These are phyloP conservation scores for Penicillium desertorum DNA, from an alignment of 495 filamentous ascomycete genomes.

Conservation along the genomic window DNA sequence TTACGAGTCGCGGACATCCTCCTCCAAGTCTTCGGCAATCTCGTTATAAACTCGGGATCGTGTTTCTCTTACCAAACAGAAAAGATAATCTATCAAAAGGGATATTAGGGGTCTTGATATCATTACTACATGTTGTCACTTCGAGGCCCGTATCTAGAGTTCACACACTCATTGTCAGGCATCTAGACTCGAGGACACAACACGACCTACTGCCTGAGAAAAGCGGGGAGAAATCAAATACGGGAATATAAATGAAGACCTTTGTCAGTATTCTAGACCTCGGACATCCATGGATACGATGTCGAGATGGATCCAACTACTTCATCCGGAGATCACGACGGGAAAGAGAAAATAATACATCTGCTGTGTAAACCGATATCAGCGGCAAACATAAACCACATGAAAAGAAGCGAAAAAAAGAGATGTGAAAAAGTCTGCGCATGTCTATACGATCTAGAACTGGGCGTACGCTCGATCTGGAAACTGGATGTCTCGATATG, in stretches of 20 bases:
- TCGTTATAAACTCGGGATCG: neutral
- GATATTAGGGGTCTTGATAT: neutral
- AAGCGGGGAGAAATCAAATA: too few species aligned
- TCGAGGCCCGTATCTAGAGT: neutral
- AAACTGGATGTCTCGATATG: neutral
- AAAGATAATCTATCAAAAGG: neutral
- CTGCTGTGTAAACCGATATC: neutral
- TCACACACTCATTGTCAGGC: too few species aligned
- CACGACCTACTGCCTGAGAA: too few species aligned
- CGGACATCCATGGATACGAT: too few species aligned
- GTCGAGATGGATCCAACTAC: neutral
- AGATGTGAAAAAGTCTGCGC: neutral
- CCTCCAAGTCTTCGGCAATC: neutral
- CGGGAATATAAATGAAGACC: too few species aligned
- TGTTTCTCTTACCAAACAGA: neutral
- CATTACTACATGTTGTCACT: neutral
- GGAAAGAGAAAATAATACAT: neutral
- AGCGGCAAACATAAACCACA: neutral
- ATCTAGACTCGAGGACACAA: too few species aligned
- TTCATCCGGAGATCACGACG: neutral
- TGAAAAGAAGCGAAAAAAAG: neutral
- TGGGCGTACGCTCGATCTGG: neutral
- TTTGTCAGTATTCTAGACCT: too few species aligned
- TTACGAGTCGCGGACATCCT: too few species aligned
- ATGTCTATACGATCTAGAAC: neutral